Base-by-base conservation (phyloP, 352 stramenopile species). In the Hyaloperonospora brassicae region DNA sequence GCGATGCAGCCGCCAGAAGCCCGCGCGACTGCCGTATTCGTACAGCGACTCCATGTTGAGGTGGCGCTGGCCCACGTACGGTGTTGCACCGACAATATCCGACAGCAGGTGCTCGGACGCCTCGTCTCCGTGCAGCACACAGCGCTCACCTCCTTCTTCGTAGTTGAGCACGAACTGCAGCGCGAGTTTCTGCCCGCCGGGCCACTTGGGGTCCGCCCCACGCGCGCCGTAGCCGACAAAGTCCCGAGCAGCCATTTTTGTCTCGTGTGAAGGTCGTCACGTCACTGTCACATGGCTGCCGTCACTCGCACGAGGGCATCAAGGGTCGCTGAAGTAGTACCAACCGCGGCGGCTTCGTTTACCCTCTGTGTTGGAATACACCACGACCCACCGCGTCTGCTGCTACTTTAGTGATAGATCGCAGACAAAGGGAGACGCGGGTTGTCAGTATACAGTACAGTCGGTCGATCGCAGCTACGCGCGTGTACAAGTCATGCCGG, bases 111-210 rank as follows among this genome's bases (percentile, higher is more conserved):
- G 81, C 73, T 98, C 91, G 22, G 80, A 95, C 50, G 79, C 75
- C 8, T 40, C 47, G 64, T 98, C 91, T 2, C 90, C 89, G 62
- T 98, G 82, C 14, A 97, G 72, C 21, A 96, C 61, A 55, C 89
- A 97, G 66, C 89, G 97, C 64, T 98, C 94, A 36, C 90, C 90
- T 39, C 94, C 94, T 68, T 98, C 94, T 72, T 98, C 93, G 70
- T 97, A 98, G 74, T 98, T 98, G 56, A 98, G 85, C 6, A 98
- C 94, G 59, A 98, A 95, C 64, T 98, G 95, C 39, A 88, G 53
- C 30, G 93, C 93, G 40, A 97, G 68, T 60, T 95, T 90, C 64
- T 89, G 84, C 57, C 68, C 62, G 54, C 70, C 55, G 36, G 91
- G 88, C 91, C 94, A 83, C 62, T 88, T 72, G 40, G 84, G 74